These are phyloP conservation scores for Colletotrichum agaves DNA, from an alignment of 2,329 filamentous ascomycete genomes.

Conservation along the genomic window DNA sequence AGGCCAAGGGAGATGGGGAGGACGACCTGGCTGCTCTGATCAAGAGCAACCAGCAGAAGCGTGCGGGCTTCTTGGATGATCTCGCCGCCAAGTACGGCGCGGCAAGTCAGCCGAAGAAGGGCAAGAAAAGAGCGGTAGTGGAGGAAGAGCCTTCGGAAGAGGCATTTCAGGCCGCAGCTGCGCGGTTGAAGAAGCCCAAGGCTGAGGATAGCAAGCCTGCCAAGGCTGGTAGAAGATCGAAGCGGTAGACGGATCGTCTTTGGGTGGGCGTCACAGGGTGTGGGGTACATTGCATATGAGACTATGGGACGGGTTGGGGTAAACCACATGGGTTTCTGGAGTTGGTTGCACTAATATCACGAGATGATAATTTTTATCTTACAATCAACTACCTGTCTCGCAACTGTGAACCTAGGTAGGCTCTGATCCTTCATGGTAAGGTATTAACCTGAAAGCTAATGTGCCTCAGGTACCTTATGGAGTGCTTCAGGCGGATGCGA, in stretches of 20 bases:
- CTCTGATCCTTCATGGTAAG: too few species aligned
- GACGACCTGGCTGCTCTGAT: constrained; percentile 78
- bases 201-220: constrained; percentile 35
- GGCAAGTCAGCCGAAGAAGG: constrained; percentile 58
- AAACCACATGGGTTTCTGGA: constrained; percentile 34
- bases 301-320: constrained; percentile 17
- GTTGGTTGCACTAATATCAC: constrained; percentile 6
- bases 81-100: constrained; percentile 81
- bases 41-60: constrained; percentile 73
- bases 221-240: constrained; percentile 20
- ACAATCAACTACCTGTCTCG: not conserved
- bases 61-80: constrained; percentile 74
- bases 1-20: constrained; percentile 57
- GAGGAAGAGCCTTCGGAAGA: constrained; percentile 74
- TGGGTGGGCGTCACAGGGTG: constrained; percentile 25
- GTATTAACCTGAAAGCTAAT: not conserved
- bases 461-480: not conserved
- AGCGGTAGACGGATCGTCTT: constrained; percentile 8
- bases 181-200: constrained; percentile 55
- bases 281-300: not conserved
- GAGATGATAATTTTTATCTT: not conserved
- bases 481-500: not conserved
- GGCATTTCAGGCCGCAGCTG: constrained; percentile 67
- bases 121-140: constrained; percentile 63
- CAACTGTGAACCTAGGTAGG: too few species aligned